phyloP scores from a whole-genome alignment of 768 basidiomycete species.

The Tremella yokohamensis region DNA sequence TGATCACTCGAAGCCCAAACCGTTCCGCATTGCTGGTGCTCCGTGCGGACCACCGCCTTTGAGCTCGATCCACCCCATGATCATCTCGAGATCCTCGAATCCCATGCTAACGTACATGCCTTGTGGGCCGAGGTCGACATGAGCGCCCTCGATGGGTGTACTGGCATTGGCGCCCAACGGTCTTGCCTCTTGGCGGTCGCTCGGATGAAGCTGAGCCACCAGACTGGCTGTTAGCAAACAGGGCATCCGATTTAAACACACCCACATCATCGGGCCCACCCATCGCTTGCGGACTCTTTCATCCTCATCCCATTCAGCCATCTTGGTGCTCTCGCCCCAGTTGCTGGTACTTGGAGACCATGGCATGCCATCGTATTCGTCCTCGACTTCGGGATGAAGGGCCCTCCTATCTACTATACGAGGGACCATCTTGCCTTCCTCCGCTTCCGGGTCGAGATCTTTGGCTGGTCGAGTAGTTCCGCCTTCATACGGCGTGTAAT shows the following conservation, averaged over 20 bases:
- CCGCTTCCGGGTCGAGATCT: constrained; percentile 19
- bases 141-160: constrained; percentile 29
- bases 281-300: constrained; percentile 29
- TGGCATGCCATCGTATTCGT: constrained; percentile 24
- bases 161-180: constrained; percentile 20
- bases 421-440: constrained; percentile 16
- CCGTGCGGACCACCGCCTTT: constrained; percentile 33
- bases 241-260: constrained; percentile 3
- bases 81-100: constrained; percentile 41
- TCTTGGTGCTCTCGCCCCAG: constrained; percentile 15
- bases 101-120: constrained; percentile 48
- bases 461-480: background rate
- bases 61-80: constrained; percentile 41
- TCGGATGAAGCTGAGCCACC: constrained; percentile 43
- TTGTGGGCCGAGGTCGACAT: constrained; percentile 36
- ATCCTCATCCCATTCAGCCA: constrained; percentile 37
- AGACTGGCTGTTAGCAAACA: constrained; percentile 20
- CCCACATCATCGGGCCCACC: constrained; percentile 50
- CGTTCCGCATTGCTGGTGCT: constrained; percentile 27
- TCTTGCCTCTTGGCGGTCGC: constrained; percentile 19
- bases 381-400: constrained; percentile 24
- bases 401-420: constrained; percentile 13
- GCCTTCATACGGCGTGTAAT: constrained; percentile 28
- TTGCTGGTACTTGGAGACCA: constrained; percentile 23
- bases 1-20: constrained; percentile 27